Evolutionary conservation across 1,284 basidiomycete species (phyloP).

Genomic region (Limonomyces culmigenus): DNA sequence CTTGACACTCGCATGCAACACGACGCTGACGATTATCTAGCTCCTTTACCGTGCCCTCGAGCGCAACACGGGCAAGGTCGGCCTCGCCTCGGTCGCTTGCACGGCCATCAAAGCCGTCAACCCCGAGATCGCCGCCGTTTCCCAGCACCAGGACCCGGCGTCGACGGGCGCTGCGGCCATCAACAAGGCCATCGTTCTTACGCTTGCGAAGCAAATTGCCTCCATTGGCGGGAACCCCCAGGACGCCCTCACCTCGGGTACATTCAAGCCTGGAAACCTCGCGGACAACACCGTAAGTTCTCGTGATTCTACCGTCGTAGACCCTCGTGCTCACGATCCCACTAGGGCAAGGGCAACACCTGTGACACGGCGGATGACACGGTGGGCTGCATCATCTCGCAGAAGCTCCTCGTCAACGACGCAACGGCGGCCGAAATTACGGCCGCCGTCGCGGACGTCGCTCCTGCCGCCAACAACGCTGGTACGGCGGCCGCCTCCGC

Average conservation of each 20-base stretch:
- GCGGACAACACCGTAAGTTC: slow-evolving; percentile 33
- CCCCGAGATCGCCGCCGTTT: slow-evolving; percentile 49
- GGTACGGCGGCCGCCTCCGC: slow-evolving; percentile 7
- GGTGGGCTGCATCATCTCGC: slow-evolving; percentile 45
- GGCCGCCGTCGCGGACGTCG: slow-evolving; percentile 26
- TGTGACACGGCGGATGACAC: slow-evolving; percentile 35
- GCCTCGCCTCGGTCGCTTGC: slow-evolving; percentile 29
- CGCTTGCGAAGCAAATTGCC: slow-evolving; percentile 44
- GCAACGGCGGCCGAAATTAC: slow-evolving; percentile 43
- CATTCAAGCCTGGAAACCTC: slow-evolving; percentile 40
- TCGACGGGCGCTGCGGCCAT: slow-evolving; percentile 34
- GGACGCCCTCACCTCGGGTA: slow-evolving; percentile 43
- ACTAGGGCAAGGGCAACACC: slow-evolving; percentile 29
- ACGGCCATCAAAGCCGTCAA: slow-evolving; percentile 38
- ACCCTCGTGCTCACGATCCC: slow-evolving; percentile 1
- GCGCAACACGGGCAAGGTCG: slow-evolving; percentile 45
- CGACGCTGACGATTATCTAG: slow-evolving; percentile 27
- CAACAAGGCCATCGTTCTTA: slow-evolving; percentile 46
- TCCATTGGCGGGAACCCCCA: slow-evolving; percentile 45
- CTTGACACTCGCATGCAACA: slow-evolving; percentile 34
- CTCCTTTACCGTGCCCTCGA: slow-evolving; percentile 52
- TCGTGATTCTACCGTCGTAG: neutral
- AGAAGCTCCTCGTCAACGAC: slow-evolving; percentile 39
- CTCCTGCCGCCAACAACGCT: slow-evolving; percentile 6
- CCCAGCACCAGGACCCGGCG: slow-evolving; percentile 55